Evolutionary conservation across 2,329 filamentous ascomycete genomes (phyloP).

Genomic region (Colletotrichum scovillei): DNA sequence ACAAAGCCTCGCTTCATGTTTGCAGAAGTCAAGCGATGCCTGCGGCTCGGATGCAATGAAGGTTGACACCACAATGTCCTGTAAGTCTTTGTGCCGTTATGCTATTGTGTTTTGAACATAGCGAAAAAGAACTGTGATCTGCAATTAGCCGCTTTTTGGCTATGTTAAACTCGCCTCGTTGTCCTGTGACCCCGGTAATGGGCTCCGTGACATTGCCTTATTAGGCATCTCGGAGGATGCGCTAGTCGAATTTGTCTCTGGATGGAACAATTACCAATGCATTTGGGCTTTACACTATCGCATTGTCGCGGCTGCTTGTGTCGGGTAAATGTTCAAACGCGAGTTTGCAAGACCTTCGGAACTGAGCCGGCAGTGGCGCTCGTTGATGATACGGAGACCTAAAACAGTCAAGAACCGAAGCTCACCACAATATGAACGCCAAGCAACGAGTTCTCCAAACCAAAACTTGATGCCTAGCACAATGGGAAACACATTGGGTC

Average conservation of each 20-base stretch:
- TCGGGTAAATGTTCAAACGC: neutral
- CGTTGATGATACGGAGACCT: neutral
- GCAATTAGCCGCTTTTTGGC: constrained; percentile 26
- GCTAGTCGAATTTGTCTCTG: neutral
- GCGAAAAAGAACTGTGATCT: neutral
- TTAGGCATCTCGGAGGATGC: constrained; percentile 6
- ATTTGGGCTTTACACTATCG: neutral
- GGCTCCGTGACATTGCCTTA: constrained; percentile 11
- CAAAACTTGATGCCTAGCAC: neutral
- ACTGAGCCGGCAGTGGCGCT: neutral
- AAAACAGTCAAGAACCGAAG: neutral
- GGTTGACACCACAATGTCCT: too few relatives aligned
- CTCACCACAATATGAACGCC: neutral
- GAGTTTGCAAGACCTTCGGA: neutral
- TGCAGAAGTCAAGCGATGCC: too few relatives aligned
- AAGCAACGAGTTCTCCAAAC: neutral
- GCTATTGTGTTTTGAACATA: neutral
- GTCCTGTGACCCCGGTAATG: neutral
- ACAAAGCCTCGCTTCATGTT: too few relatives aligned
- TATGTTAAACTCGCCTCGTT: neutral
- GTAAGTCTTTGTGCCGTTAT: too few relatives aligned
- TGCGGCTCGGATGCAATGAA: too few relatives aligned
- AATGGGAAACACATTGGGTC: neutral
- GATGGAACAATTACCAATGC: neutral
- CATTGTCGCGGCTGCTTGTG: neutral